Conservation (phyloP, 2,329 filamentous ascomycete genomes). For the Cladosporium sp. region DNA sequence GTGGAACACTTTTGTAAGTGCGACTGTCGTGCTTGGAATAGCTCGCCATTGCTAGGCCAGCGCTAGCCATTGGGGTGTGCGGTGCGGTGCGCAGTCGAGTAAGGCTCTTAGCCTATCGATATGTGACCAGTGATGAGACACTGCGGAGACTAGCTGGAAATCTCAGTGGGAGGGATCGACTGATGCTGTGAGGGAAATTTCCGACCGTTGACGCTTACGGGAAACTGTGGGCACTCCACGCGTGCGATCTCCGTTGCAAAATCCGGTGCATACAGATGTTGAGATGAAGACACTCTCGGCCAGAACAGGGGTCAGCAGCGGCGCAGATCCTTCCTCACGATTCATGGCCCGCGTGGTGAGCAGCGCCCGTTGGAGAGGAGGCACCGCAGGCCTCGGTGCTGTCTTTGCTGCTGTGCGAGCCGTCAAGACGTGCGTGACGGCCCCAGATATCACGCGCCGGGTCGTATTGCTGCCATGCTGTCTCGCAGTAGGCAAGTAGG, state of each 20-base stretch:
- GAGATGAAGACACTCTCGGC: background rate
- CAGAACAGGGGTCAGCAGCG: background rate
- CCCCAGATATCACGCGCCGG: background rate
- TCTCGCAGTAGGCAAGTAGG: background rate
- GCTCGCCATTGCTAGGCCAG: background rate
- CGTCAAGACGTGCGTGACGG: too few species aligned
- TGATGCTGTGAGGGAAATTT: background rate
- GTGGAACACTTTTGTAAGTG: background rate
- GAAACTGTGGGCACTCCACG: too few species aligned
- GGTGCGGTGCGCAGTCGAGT: background rate
- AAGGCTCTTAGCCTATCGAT: background rate
- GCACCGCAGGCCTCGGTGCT: too few species aligned
- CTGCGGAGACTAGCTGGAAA: background rate
- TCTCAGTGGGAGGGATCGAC: too few species aligned
- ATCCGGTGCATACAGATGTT: background rate
- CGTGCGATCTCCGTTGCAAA: too few species aligned
- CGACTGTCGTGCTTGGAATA: background rate
- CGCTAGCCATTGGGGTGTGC: background rate
- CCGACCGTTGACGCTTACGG: background rate
- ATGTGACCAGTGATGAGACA: conserved; percentile 1
- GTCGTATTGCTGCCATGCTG: background rate
- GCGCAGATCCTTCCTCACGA: background rate
- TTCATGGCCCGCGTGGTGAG: background rate
- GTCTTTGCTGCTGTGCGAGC: too few species aligned
- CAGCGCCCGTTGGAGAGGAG: background rate